A percentile compares a stretch with the other conserved stretches of the same genome.
Conservation (phyloP, 768 basidiomycete genomes). For the Mycena galopus region DNA sequence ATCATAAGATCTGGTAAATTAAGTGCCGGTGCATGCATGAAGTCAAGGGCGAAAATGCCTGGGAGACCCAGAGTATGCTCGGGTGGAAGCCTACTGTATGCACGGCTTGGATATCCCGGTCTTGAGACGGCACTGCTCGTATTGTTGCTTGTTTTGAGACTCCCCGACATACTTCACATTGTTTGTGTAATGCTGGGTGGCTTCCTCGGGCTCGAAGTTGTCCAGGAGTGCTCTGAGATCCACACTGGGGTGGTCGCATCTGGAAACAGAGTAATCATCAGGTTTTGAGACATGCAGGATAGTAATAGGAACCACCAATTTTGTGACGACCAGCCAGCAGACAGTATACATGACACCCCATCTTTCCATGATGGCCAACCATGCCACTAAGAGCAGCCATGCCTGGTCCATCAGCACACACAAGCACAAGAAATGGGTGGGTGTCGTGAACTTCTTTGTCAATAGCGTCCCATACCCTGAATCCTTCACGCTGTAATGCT, state of each 20-base stretch:
- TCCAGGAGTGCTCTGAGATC: conserved; percentile 29
- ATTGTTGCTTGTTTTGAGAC: conserved; percentile 37
- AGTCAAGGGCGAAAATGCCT: neutral
- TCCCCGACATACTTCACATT: too few relatives aligned
- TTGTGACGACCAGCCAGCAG: conserved; percentile 35
- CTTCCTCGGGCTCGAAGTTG: neutral
- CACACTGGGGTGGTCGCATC: conserved; percentile 45
- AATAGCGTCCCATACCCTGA: conserved; percentile 35
- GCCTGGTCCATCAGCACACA: conserved; percentile 41
- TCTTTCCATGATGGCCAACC: conserved; percentile 43
- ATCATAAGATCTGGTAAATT: conserved; percentile 51
- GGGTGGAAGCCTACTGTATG: conserved; percentile 29
- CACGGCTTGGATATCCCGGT: conserved; percentile 47
- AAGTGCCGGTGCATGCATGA: conserved; percentile 54
- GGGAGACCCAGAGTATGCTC: conserved; percentile 32
- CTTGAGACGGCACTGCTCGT: conserved; percentile 36
- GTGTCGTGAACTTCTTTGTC: neutral
- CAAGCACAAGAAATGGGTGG: conserved; percentile 17
- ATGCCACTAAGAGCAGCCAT: too few relatives aligned
- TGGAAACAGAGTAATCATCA: conserved; percentile 30
- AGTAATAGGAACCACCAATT: conserved; percentile 36
- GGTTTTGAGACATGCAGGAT: conserved; percentile 40
- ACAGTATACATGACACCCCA: conserved; percentile 41
- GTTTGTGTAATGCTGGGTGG: conserved; percentile 23
- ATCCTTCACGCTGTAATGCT: conserved; percentile 32